Evolutionary conservation across 495 filamentous ascomycete species (phyloP), one percentile per base, ranked within the genome.

Genomic region (Pseudevernia furfuracea): DNA sequence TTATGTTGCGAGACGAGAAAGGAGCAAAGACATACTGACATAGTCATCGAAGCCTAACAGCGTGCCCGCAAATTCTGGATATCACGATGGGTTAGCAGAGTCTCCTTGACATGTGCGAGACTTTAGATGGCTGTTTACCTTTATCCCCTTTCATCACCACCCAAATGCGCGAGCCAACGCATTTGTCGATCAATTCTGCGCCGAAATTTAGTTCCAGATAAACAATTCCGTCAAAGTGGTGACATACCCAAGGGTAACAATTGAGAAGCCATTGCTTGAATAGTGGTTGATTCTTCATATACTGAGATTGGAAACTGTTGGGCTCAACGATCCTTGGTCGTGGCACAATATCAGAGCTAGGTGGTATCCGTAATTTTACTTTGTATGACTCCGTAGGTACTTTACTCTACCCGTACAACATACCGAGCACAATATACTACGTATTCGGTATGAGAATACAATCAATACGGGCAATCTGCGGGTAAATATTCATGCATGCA

Each of bases 131-230:
- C 19, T n/a, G 46, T 64, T 68, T 73, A 88, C 94, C 94, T 80
- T 97, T 97, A 75, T 97, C 94, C 66, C 91, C 90, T 78, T 97
- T 97, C 94, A 97, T 97, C 75, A 98, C 84, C 63, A 98, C 92
- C 94, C 94, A 97, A 75, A 98, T 96, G 69, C 87, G 87, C 28
- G 93, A 97, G 44, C 95, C 94, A 63, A 97, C 91, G 76, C 95
- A 97, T 76, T 97, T 96, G 78, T 98, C 94, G 77, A 98, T 96
- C 71, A 98, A 82, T 76, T 98, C 94, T 97, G 68, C 32, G 15
- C 23, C 1, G 43, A 23, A 37, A 14, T n/a, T 63, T 59, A 59
- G 62, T 39, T 11, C 41, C 36, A 17, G 9, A 49, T 28, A 1
- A 11, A 12, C 7, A 7, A 4, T 23, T 39, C 15, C 14, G 12